Evolutionary conservation across 768 basidiomycete genomes (phyloP).

Genomic region (Hysterangium stoloniferum): DNA sequence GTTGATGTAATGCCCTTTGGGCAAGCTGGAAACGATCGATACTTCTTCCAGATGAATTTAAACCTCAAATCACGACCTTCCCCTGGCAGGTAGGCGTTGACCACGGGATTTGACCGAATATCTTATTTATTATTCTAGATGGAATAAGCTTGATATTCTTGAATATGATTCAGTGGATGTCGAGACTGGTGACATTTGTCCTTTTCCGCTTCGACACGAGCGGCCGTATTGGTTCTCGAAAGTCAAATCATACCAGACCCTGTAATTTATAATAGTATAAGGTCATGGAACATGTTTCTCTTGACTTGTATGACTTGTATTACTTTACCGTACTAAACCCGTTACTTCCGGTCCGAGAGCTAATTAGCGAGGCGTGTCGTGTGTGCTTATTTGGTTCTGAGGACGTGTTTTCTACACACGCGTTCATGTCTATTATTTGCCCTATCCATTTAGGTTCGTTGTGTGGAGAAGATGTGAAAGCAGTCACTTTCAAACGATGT

Average conservation of each 20-base stretch:
- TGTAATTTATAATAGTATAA: not conserved
- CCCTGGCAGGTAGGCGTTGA: conserved; percentile 69
- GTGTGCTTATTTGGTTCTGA: not conserved
- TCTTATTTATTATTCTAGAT: conserved; percentile 6
- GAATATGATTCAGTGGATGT: conserved; percentile 70
- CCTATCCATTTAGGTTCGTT: conserved; percentile 10
- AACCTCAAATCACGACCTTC: conserved; percentile 59
- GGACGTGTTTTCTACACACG: conserved; percentile 3
- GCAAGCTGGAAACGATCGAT: conserved; percentile 31
- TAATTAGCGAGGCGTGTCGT: not conserved
- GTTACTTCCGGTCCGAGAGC: not conserved
- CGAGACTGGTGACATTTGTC: conserved; percentile 63
- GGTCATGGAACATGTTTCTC: not conserved
- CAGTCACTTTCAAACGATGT: too few relatives aligned
- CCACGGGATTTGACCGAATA: not conserved
- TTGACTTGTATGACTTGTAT: not conserved
- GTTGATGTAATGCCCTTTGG: conserved; percentile 30
- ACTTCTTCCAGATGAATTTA: conserved; percentile 70
- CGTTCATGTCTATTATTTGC: not conserved
- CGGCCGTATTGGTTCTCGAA: conserved; percentile 94
- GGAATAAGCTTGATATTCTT: conserved; percentile 58
- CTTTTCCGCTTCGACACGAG: conserved; percentile 72
- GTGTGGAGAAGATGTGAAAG: too few relatives aligned
- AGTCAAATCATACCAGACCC: conserved; percentile 54
- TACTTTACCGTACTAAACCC: not conserved